phyloP scores from a whole-genome alignment of 257 asterid genomes.

The Solanum okadae region DNA sequence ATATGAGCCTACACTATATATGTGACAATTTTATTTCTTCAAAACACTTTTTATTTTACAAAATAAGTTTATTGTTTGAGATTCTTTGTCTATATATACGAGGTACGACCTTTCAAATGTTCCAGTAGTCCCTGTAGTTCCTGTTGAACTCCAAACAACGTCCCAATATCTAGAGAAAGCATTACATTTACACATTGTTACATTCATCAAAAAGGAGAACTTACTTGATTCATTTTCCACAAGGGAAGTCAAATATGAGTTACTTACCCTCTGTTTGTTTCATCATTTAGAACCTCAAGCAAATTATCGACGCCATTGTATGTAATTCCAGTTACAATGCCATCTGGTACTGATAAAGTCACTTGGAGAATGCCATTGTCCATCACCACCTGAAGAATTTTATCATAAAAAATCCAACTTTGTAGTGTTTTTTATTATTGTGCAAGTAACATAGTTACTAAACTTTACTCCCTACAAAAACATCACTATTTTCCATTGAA shows the following conservation, averaged over 20 bases:
- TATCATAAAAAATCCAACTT: background rate
- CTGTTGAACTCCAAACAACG: slow-evolving; percentile 43
- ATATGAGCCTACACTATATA: slow-evolving; percentile 42
- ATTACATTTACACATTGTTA: background rate
- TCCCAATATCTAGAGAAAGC: slow-evolving; percentile 47
- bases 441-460: too few relatives aligned
- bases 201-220: background rate
- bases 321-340: slow-evolving; percentile 42
- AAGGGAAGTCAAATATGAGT: background rate
- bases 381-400: slow-evolving; percentile 42
- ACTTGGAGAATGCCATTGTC: slow-evolving; percentile 69
- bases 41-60: background rate
- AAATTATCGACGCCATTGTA: slow-evolving; percentile 62
- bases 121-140: slow-evolving; percentile 30
- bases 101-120: slow-evolving; percentile 36
- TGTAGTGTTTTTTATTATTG: background rate
- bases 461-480: background rate
- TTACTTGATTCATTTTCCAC: background rate
- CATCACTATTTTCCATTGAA: background rate
- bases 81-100: background rate
- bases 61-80: background rate
- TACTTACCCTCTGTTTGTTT: slow-evolving; percentile 61
- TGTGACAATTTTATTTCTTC: background rate
- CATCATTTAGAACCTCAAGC: slow-evolving; percentile 51
- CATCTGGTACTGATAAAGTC: slow-evolving; percentile 65